Base-by-base conservation (phyloP, 139 green algal genomes). In the Nannochloris sp. region DNA sequence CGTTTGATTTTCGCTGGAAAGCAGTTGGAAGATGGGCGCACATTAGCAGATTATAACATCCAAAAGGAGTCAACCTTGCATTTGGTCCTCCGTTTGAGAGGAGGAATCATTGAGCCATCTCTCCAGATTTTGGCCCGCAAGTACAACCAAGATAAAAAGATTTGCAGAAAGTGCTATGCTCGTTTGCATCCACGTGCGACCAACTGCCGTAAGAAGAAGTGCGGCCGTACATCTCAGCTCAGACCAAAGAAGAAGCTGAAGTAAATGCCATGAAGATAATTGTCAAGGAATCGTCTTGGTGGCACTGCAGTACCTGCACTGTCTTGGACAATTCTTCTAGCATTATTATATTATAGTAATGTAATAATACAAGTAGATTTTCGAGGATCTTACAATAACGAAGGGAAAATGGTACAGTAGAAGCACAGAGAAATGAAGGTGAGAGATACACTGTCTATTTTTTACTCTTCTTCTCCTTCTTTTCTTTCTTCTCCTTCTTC, bases 101-200 rank as follows among this genome's bases (percentile, higher is more conserved):
- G 89, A 48, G 90, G 90, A 67, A 99, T 99, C 84, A 99, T 99
- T 63, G 94, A 99, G 89, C 94, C 94, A 12, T 97, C 90, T 26
- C 90, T 99, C 63, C 84, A 93, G 76, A 90, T 89, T 63, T 87
- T 99, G 48, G 94, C 94, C 10, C 80, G 87, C 66, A 99, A 98
- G 87, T 97, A 92, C 87, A 98, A 98, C 87, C 79, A 89, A 72
- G 93, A 98, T 77, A 98, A 98, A 85, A 88, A 92, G 75, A 94
- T 98, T 73, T 98, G 93, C 90, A 88, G 93, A 83, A 98, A 97
- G 92, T 99, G 94, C 88, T 99, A 99, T 68, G 94, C 94, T 20
- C 91, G 94, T 73, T 85, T 99, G 76, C 92, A 97, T 81, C 92
- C 94, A 4, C 81, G 91, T 55, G 94, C 94, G 43, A 84, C 83